Evolutionary conservation across 2,329 filamentous ascomycete species (phyloP).

Genomic region (Metarhizium sp.): DNA sequence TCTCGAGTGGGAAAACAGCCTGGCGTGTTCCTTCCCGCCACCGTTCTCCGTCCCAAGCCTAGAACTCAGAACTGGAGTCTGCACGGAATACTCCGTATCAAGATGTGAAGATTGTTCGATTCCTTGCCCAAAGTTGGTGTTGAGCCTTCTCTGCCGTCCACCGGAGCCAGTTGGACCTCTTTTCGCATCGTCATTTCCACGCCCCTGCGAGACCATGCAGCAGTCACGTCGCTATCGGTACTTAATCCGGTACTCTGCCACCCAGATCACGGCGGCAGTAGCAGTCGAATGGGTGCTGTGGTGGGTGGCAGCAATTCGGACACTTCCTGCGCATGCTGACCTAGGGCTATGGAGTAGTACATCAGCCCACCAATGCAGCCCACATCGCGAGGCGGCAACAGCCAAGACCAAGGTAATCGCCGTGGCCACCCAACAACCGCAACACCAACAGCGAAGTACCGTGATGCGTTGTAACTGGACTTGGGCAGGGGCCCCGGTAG

Average conservation of each 20-base stretch:
- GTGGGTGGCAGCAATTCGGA: background rate
- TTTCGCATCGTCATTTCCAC: background rate
- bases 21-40: conserved; percentile 1
- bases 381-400: background rate
- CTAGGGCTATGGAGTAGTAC: too few relatives aligned
- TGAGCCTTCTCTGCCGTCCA: too few relatives aligned
- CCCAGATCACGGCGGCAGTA: background rate
- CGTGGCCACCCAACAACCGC: background rate
- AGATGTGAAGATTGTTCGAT: background rate
- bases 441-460: background rate
- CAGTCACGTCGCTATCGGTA: too few relatives aligned
- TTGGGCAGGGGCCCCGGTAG: background rate
- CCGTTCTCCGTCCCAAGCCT: background rate
- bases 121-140: background rate
- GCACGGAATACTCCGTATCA: too few relatives aligned
- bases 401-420: background rate
- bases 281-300: background rate
- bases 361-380: background rate
- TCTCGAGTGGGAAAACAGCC: background rate
- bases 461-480: background rate
- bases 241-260: too few relatives aligned
- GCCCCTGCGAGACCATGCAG: background rate
- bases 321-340: background rate
- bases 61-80: background rate
- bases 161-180: background rate